Base-by-base conservation (phyloP, 2,329 filamentous ascomycete genomes). In the Celoporthe dispersa region DNA sequence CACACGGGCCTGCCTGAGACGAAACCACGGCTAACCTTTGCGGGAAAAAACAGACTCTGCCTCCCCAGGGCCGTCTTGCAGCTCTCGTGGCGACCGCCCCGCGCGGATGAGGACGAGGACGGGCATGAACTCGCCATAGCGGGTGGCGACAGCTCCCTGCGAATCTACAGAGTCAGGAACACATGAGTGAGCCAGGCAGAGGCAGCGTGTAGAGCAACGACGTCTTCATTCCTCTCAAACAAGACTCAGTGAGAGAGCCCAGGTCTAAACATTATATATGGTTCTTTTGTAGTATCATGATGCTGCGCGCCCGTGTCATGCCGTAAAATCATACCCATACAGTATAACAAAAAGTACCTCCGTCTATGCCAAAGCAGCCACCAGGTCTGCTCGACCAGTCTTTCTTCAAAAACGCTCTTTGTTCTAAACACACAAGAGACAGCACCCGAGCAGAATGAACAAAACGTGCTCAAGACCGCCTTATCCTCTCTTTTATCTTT, bases 61-160 rank as follows among this genome's bases (percentile, higher is more conserved):
- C 85, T 92, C 1, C 89, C 90, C 33, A 92, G 87, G 76, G 81
- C 90, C 1, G 85, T 93, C 31, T 85, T 88, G 33, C 90, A 92
- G 77, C 81, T 94, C 48, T 84, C 90, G 9, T 94, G 92, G 92
- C 85, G 89, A 72, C 91, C 91, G 6, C 66, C 19, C 68, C 70
- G 59, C 68, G 44, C 68, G 64, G 60, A 68, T 1, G 61, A 65
- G 3, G 71, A 71, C n/a, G 72, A 77, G 37, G 76, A 78, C 16
- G 72, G 78, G 25, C 77, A 75, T 57, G 81, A 86, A 73, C 76
- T 89, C 35, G 87, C 86, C 5, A 78, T 88, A 70, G 87, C 87
- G 31, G 85, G 89, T 65, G 88, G 90, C 74, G 89, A 91, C 77
- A 84, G 84, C 72, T 89, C 88, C 57, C 77, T 91, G 64, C 83